Base-by-base conservation (phyloP, 306 rosid species). In the Dryas drummondii region DNA sequence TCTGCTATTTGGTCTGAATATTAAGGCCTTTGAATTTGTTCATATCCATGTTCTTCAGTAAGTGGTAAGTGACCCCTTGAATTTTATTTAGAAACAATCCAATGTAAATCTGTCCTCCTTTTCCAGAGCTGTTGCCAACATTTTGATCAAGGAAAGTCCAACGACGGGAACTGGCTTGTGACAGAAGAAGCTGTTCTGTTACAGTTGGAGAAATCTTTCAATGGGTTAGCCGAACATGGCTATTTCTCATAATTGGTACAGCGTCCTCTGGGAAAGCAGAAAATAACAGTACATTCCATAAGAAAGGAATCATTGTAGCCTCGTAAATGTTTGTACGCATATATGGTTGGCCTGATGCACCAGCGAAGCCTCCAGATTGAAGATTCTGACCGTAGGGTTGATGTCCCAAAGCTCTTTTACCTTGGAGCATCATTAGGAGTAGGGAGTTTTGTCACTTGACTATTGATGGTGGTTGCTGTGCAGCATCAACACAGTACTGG, bases 181-280 rank as follows among this genome's bases (percentile, higher is more conserved):
- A 79, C 77, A 7, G 94, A 91, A 80, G 98, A 93, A 82, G 83
- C 90, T 48, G 85, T 84, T 61, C 72, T 87, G 48, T 89, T 84
- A 74, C 96, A 93, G 76, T 61, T 22, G 32, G 97, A 93, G 66
- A 82, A 85, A 75, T 75, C 86, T 27, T 69, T 79, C 51, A 57
- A 85, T 42, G 76, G 58, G 40, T 66, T 48, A 5, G 59, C 71
- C 8, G 79, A 69, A 62, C 82, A 2, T 7, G 68, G 80, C 59
- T 85, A 42, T 74, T 79, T 70, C 73, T 80, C 86, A n/a, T 85
- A 65, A 85, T 40, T 61, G 17, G 60, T 9, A 54, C 10, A 16
- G 6, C 61, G 54, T 26, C 17, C 48, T 37, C 56, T 22, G 16
- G 41, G 56, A 9, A 37, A 37, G 10, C 11, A 22, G 68, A 75